phyloP scores from a whole-genome alignment of 768 basidiomycete genomes.

The Epithele typhae region DNA sequence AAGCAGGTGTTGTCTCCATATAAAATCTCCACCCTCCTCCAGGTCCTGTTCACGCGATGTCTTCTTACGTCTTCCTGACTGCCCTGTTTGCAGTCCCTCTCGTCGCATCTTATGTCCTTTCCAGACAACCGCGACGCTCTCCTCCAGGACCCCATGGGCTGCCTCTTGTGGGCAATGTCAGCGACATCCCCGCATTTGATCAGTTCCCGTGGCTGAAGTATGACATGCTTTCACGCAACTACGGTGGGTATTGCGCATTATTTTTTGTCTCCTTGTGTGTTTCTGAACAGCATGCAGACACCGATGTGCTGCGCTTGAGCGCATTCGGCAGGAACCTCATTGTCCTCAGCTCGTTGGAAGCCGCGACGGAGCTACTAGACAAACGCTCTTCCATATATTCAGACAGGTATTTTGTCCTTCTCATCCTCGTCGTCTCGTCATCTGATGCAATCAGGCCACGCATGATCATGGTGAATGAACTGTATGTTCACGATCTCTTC shows the following conservation, averaged over 20 bases:
- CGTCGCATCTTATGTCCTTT: not conserved
- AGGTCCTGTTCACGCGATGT: no score
- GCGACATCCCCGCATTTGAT: slow-evolving; percentile 12
- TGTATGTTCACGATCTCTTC: slow-evolving; percentile 3
- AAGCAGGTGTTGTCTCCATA: no score
- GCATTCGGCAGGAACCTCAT: slow-evolving; percentile 16
- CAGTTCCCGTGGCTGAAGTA: slow-evolving; percentile 15
- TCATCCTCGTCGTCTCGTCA: rapidly evolving
- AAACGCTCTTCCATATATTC: slow-evolving; percentile 23
- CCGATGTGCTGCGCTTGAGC: slow-evolving; percentile 17
- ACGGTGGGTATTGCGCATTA: slow-evolving; percentile 5
- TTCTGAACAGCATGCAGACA: slow-evolving; percentile 2
- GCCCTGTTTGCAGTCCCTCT: no score
- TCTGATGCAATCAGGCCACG: slow-evolving; percentile 1
- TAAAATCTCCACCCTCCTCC: no score
- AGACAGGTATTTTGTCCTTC: slow-evolving; percentile 11
- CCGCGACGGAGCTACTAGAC: slow-evolving; percentile 24
- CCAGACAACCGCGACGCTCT: not conserved
- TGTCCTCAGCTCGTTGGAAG: slow-evolving; percentile 18
- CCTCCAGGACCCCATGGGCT: slow-evolving; percentile 19
- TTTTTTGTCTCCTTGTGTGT: not conserved
- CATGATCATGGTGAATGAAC: slow-evolving; percentile 12
- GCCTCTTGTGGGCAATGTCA: slow-evolving; percentile 19
- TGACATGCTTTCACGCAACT: slow-evolving; percentile 13
- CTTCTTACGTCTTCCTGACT: no score